Conservation (phyloP, 2,329 filamentous ascomycete species). For the Penicillium sclerotigenum region DNA sequence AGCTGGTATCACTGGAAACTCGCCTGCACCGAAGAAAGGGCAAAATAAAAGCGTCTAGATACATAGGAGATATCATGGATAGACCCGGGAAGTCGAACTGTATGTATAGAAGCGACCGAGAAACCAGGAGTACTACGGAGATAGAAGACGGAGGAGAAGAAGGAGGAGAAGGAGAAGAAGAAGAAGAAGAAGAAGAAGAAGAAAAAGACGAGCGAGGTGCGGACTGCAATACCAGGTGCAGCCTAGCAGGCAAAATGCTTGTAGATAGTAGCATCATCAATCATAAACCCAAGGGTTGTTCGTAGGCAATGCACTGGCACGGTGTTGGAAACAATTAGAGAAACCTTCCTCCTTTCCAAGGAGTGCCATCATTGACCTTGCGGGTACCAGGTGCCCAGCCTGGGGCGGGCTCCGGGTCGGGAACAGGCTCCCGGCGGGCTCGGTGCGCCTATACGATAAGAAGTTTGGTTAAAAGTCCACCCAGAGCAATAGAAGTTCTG, state of each 20-base stretch:
- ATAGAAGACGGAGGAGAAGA: background rate
- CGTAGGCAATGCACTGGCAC: background rate
- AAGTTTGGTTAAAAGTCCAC: background rate
- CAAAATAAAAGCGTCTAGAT: background rate
- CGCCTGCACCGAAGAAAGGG: background rate
- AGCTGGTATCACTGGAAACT: background rate
- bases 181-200: background rate
- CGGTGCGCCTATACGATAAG: background rate
- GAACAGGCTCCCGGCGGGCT: background rate
- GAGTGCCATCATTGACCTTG: background rate
- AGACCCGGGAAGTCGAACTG: background rate
- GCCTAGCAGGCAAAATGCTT: background rate
- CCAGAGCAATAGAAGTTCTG: background rate
- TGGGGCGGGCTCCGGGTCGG: background rate
- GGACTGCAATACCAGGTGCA: background rate
- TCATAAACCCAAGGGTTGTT: background rate
- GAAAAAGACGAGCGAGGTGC: background rate
- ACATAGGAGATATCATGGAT: background rate
- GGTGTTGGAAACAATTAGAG: background rate
- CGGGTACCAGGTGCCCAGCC: background rate
- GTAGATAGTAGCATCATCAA: background rate
- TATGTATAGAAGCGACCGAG: background rate
- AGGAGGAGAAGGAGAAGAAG: background rate
- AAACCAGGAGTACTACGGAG: background rate
- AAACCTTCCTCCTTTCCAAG: background rate